Base-by-base conservation (phyloP, 306 rosid species). In the Fragaria ananassa region DNA sequence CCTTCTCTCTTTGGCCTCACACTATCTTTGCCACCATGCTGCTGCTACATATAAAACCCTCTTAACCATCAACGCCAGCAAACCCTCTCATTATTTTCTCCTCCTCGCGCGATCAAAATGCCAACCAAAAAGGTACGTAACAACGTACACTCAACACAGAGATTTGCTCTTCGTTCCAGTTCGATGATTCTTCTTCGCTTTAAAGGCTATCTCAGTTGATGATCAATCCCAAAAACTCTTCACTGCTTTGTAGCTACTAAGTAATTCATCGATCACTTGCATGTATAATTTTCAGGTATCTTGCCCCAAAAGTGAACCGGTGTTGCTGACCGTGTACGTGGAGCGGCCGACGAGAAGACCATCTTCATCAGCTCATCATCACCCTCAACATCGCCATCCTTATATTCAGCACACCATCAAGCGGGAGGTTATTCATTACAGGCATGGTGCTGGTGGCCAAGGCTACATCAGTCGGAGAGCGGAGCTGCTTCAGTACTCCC, bases 401-500 rank as follows among this genome's bases (percentile, higher is more conserved):
- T 83, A 86, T 74, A 46, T 84, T 66, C 90, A 73, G 76, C 89
- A 74, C 29, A 84, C 75, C 10, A 17, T 74, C 41, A 82, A 68
- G 80, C 65, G 79, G 65, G 85, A 79, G 79, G 82, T 78, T 5
- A 53, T 78, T 61, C 74, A 63, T 17, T 54, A 31, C 15, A 37
- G 77, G 72, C 75, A 72, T 31, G 85, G 76, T 6, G 27, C 49
- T 61, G 72, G 51, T 19, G 62, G 68, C 63, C 81, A 81, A 72
- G 89, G 88, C 64, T 84, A 75, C 71, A 62, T 75, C 29, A 86
- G 87, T 73, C 82, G 98, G 80, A 91, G 85, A 82, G 84, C 86
- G 39, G 85, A 91, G 80, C 84, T 93, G 34, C 98, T 93, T 61
- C 87, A 61, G 69, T 88, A 88, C 80, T 87, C 96, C 1, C 88